phyloP scores from a whole-genome alignment of 257 asterid genomes.

The Gynochthodes officinalis region DNA sequence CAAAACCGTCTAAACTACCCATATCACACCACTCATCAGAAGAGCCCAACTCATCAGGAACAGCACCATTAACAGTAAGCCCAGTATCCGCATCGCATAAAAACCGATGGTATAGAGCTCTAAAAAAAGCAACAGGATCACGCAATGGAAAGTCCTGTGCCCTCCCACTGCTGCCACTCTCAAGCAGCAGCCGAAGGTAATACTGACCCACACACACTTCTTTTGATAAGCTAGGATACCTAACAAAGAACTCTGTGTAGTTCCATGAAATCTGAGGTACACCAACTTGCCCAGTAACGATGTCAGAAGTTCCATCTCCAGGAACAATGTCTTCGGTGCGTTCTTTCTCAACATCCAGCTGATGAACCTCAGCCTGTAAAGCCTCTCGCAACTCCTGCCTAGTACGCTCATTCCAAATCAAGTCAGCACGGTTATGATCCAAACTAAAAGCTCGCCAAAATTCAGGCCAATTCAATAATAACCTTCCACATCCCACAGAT shows the following conservation, averaged over 20 bases:
- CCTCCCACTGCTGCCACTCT: conserved; percentile 75
- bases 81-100: conserved; percentile 98
- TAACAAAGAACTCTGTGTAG: conserved; percentile 84
- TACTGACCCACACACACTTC: conserved; percentile 99
- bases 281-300: conserved; percentile 52
- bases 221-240: conserved; percentile 92
- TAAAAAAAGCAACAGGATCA: conserved; percentile 89
- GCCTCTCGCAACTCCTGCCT: conserved; percentile 94
- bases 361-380: conserved; percentile 96
- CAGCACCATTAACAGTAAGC: conserved; percentile 89
- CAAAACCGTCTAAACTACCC: conserved; percentile 98
- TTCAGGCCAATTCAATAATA: conserved; percentile 94
- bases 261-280: conserved; percentile 94
- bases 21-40: conserved; percentile 99
- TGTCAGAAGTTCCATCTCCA: conserved; percentile 62
- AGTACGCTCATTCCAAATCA: conserved; percentile 98
- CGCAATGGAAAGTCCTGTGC: conserved; percentile 96
- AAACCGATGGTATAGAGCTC: conserved; percentile 96
- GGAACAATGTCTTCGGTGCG: conserved; percentile 94
- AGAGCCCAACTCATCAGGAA: conserved; percentile 98
- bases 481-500: conserved; percentile 91
- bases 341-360: conserved; percentile 91
- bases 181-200: conserved; percentile 92
- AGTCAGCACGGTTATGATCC: conserved; percentile 97
- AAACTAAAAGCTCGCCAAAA: conserved; percentile 96